These are phyloP conservation scores for Lachnellula occidentalis DNA, from an alignment of 2,329 filamentous ascomycete species.

Conservation along the genomic window DNA sequence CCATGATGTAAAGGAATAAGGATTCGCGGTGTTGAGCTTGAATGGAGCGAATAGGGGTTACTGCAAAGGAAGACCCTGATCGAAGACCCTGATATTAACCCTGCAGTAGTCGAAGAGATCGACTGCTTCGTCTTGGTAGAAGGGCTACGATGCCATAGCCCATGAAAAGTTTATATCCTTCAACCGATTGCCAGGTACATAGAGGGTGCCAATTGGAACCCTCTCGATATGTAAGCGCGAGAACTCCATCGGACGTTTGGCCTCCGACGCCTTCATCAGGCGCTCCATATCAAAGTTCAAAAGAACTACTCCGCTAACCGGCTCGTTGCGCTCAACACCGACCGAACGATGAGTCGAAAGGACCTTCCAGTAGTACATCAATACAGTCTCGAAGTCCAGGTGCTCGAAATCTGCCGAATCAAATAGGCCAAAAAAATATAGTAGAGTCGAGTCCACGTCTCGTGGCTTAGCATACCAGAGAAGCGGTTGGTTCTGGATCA, in stretches of 20 bases:
- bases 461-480: conserved; percentile 1
- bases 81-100: conserved; percentile 2
- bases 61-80: no score
- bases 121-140: conserved; percentile 1
- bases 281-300: conserved; percentile 8
- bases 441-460: conserved; percentile 3
- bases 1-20: background rate
- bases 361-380: background rate
- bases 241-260: background rate
- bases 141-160: conserved; percentile 9
- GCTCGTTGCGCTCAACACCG: conserved; percentile 2
- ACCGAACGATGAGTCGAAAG: conserved; percentile 5
- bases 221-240: conserved; percentile 2
- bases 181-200: conserved; percentile 5
- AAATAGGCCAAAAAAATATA: background rate
- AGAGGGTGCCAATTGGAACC: conserved; percentile 5
- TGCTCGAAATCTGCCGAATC: background rate
- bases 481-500: conserved; percentile 1
- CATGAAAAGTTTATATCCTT: conserved; percentile 2
- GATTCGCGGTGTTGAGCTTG: background rate
- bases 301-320: conserved; percentile 8
- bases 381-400: background rate
- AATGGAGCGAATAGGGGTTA: background rate
- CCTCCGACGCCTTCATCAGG: background rate
- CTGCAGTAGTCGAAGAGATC: conserved; percentile 1